Evolutionary conservation across 305 asterid species (phyloP), one percentile per base, ranked within the genome.

Genomic region (Nicotiana rustica): DNA sequence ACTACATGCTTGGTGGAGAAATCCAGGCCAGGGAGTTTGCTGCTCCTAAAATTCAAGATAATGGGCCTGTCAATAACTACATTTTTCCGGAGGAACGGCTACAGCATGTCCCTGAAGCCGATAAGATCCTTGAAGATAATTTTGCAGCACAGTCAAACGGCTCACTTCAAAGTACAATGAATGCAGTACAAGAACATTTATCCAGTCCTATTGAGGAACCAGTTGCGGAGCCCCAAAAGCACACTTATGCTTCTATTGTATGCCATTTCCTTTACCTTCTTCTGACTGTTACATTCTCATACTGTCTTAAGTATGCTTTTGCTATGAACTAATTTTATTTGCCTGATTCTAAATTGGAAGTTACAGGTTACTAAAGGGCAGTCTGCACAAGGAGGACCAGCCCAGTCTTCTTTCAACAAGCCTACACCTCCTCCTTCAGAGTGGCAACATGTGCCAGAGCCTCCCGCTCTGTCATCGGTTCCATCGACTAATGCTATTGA

Each of bases 221-320:
- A 82, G 82, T 84, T 67, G 87, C 69, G 71, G 98, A 92, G 88
- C 92, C 97, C 78, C 98, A 90, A 84, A 97, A 95, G 86, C 99
- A 90, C 87, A 95, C 99, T 82, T 97, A 97, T 84, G 99, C 99
- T 84, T 97, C 99, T 82, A 95, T 97, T 87, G 99, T 97, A 95
- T 41, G 99, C 87, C 77, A 81, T 83, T 73, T 57, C 83, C 60
- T 81, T 44, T 49, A 49, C 79, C 60, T 52, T 29, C 65, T 52
- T 4, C 10, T 29, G 19, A 29, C 55, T 1, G 29, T 29, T 75
- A 55, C 17, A 15, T 52, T 75, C 49, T 52, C 47, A 15, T 52
- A 8, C 56, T 79, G 81, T 56, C 83, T 55, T 83, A 56, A 52
- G 81, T 49, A 21, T 29, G 38, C 75, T 81, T 18, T 71, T 81